Evolutionary conservation across 257 asterid species (phyloP).

Genomic region (Penstemon davidsonii): DNA sequence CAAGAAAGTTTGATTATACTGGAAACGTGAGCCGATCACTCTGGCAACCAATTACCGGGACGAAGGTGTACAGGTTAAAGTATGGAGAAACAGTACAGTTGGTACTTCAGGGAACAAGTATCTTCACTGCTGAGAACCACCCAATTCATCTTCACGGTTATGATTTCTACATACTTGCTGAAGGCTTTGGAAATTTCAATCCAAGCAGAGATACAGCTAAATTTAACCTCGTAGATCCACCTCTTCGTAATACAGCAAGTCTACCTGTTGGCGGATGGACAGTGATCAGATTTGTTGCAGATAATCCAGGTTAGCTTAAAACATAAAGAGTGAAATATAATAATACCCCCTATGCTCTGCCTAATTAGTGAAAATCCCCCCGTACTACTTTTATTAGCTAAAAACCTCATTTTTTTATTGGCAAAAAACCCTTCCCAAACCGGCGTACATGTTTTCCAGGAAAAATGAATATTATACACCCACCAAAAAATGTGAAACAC

Average conservation of each 20-base stretch:
- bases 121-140: slow-evolving; percentile 77
- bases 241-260: slow-evolving; percentile 71
- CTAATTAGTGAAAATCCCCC: too few relatives aligned
- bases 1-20: slow-evolving; percentile 65
- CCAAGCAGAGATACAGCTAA: slow-evolving; percentile 54
- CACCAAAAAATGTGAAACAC: too few relatives aligned
- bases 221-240: slow-evolving; percentile 84
- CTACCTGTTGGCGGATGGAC: slow-evolving; percentile 91
- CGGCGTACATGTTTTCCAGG: too few relatives aligned
- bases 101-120: slow-evolving; percentile 85
- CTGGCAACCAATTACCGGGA: slow-evolving; percentile 71
- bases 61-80: slow-evolving; percentile 60
- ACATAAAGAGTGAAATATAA: not conserved
- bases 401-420: too few relatives aligned
- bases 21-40: slow-evolving; percentile 81
- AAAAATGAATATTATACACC: too few relatives aligned
- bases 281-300: slow-evolving; percentile 84
- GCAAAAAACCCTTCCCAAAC: too few relatives aligned
- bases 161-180: slow-evolving; percentile 75
- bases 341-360: too few relatives aligned
- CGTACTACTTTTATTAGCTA: too few relatives aligned
- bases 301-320: slow-evolving; percentile 73
- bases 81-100: slow-evolving; percentile 74
- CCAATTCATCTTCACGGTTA: slow-evolving; percentile 96
- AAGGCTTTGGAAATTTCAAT: slow-evolving; percentile 88